Percentiles rank a stretch among this genome's conserved stretches.
phyloP scores from a whole-genome alignment of 2,329 filamentous ascomycete genomes.

The Colletotrichum karsti region DNA sequence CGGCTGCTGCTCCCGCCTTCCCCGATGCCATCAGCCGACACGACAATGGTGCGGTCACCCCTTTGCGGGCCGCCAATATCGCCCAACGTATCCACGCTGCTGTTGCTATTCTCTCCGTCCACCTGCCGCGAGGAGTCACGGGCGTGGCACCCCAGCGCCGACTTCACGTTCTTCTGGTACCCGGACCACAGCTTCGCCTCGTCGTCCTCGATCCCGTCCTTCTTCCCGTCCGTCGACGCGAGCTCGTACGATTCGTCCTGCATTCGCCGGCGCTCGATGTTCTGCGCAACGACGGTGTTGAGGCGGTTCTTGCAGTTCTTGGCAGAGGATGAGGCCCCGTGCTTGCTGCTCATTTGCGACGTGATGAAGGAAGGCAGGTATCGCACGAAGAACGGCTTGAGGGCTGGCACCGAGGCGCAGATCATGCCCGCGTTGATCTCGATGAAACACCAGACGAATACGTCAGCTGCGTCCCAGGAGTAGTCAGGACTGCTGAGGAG shows the following conservation, averaged over 20 bases:
- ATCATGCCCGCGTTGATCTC: conserved; percentile 26
- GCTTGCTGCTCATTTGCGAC: background rate
- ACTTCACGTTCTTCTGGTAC: background rate
- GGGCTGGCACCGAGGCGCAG: conserved; percentile 20
- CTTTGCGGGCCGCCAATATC: background rate
- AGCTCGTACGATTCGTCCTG: conserved; percentile 19
- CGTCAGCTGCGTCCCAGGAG: conserved; percentile 34
- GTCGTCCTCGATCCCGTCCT: conserved; percentile 9
- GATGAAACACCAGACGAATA: conserved; percentile 38
- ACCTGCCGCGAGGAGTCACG: background rate
- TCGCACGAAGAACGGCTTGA: conserved; percentile 30
- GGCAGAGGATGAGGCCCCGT: background rate
- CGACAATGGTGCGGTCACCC: background rate
- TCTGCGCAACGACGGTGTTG: conserved; percentile 10
- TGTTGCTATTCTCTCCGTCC: background rate
- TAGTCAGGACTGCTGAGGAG: conserved; percentile 35
- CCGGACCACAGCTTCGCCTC: conserved; percentile 25
- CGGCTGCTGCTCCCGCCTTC: background rate
- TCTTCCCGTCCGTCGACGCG: conserved; percentile 5
- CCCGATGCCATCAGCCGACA: background rate
- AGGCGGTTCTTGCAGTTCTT: background rate
- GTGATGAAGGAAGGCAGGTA: conserved; percentile 26
- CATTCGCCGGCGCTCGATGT: conserved; percentile 22
- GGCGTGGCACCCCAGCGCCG: background rate
- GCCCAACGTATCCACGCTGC: background rate